Base-by-base conservation (phyloP, 2,329 filamentous ascomycete genomes). In the Coniochaeta sp. region DNA sequence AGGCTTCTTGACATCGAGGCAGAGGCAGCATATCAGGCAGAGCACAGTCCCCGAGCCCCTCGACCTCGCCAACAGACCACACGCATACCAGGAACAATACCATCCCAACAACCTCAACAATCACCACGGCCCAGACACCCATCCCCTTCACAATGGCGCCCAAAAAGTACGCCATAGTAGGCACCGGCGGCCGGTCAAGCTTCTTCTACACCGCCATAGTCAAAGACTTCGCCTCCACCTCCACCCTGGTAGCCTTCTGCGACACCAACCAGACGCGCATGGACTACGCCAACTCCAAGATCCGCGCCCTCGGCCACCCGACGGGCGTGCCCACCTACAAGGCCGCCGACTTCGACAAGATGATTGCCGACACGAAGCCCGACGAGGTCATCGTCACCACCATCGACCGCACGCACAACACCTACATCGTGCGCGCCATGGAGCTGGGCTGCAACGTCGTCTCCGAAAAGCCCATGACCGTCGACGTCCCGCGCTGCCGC, bases 401-500 rank as follows among this genome's bases (percentile, higher is more conserved):
- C 0, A 81, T 84, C 58, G 81, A 85, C 64, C 74, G 80, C 24
- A 81, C 78, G 4, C 81, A 85, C 63, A 70, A 83, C 58, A 72
- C 68, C 26, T 85, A 85, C 65, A 83, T 83, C 48, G 70, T 82
- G 4, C 72, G 76, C 3, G 79, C 81, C 0, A 67, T 85, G 48
- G 78, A 83, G 55, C 65, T 82, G 1, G 81, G 80, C 14, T 81
- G 79, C 58, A 74, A 78, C 54, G 80, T 82, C 0, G 70, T 84
- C n/a, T 83, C 77, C 0, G 81, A 84, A 59, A 85, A 85, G 62
- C 81, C 81, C 4, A 83, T 84, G 81, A 84, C 81, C 1, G 78
- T 83, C 57, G 79, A 84, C 58, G 76, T 71, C 0, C 69, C 73
- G 1, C 73, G 78, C 2, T 82, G 78, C 63, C 68, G 65, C 6